phyloP scores from a whole-genome alignment of 371 early-diverging fungal species.

The Sporodiniella umbellata region DNA sequence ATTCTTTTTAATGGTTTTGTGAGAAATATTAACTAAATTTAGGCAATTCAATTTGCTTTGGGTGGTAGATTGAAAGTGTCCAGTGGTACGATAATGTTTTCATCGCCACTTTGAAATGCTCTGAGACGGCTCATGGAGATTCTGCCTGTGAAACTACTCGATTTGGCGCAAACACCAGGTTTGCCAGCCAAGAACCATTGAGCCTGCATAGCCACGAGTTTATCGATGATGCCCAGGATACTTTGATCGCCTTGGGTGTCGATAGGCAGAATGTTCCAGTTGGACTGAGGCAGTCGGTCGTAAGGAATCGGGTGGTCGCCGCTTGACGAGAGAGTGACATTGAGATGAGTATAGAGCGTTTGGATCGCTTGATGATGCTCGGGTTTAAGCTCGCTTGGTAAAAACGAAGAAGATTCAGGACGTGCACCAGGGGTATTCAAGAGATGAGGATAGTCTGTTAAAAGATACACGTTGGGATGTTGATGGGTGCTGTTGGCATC shows the following conservation, averaged over 20 bases:
- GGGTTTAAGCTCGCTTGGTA: slow-evolving; percentile 17
- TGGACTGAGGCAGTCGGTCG: slow-evolving; percentile 74
- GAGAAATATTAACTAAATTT: background rate
- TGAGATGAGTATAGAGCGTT: slow-evolving; percentile 30
- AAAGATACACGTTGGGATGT: slow-evolving; percentile 29
- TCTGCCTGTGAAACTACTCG: slow-evolving; percentile 40
- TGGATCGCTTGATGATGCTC: slow-evolving; percentile 42
- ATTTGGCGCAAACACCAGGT: slow-evolving; percentile 36
- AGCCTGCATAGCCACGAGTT: slow-evolving; percentile 44
- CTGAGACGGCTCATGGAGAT: slow-evolving; percentile 16
- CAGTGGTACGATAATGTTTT: slow-evolving; percentile 9
- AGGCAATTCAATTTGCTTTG: background rate
- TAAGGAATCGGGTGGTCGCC: slow-evolving; percentile 32
- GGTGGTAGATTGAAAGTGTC: slow-evolving; percentile 10
- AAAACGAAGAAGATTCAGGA: slow-evolving; percentile 45
- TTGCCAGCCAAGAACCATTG: slow-evolving; percentile 48
- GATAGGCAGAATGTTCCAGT: slow-evolving; percentile 43
- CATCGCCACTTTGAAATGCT: slow-evolving; percentile 11
- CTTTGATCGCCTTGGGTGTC: slow-evolving; percentile 25
- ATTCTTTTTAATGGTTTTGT: background rate
- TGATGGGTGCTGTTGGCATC: background rate
- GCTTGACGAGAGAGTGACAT: slow-evolving; percentile 21
- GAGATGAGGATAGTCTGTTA: slow-evolving; percentile 50
- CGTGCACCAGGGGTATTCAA: slow-evolving; percentile 19
- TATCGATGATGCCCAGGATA: slow-evolving; percentile 44